Evolutionary conservation across 1,139 yeast species (phyloP).

Genomic region (Saccharomyces pastorianus): DNA sequence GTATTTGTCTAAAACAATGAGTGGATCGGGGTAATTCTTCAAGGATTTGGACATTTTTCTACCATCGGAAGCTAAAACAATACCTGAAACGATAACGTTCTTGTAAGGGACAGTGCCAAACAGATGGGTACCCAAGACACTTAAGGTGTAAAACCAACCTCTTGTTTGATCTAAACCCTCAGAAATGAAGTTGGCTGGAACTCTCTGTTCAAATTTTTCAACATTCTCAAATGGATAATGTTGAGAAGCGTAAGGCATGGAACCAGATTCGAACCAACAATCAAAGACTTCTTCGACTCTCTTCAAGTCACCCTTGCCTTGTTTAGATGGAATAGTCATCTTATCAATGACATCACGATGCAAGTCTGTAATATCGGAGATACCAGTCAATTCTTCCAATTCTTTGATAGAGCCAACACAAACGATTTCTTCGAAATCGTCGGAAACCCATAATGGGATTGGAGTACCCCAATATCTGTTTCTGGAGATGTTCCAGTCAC

Average conservation of each 20-base stretch:
- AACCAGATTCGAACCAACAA: slow-evolving; percentile 99
- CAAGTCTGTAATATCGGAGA: slow-evolving; percentile 69
- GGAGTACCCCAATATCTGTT: slow-evolving; percentile 99
- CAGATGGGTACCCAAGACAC: slow-evolving; percentile 91
- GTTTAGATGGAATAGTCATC: slow-evolving; percentile 83
- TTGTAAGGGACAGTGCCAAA: slow-evolving; percentile 89
- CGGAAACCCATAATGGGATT: slow-evolving; percentile 94
- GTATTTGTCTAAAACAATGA: slow-evolving; percentile 65
- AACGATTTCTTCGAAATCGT: slow-evolving; percentile 83
- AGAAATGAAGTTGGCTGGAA: slow-evolving; percentile 95
- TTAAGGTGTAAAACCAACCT: slow-evolving; percentile 98
- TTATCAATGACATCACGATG: slow-evolving; percentile 91
- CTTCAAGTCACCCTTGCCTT: slow-evolving; percentile 78
- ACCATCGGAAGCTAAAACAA: slow-evolving; percentile 95
- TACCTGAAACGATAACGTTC: slow-evolving; percentile 93
- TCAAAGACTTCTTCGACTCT: slow-evolving; percentile 97
- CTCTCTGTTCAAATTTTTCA: slow-evolving; percentile 58
- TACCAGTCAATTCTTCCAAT: slow-evolving; percentile 76
- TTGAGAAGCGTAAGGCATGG: slow-evolving; percentile 96
- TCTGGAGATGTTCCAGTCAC: slow-evolving; percentile 98
- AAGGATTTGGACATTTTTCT: slow-evolving; percentile 98
- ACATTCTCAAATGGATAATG: slow-evolving; percentile 92
- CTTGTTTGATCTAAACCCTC: slow-evolving; percentile 99
- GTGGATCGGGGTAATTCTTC: slow-evolving; percentile 96
- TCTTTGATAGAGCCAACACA: slow-evolving; percentile 89